phyloP scores from a whole-genome alignment of 768 basidiomycete genomes.

The Auricularia heimuer region DNA sequence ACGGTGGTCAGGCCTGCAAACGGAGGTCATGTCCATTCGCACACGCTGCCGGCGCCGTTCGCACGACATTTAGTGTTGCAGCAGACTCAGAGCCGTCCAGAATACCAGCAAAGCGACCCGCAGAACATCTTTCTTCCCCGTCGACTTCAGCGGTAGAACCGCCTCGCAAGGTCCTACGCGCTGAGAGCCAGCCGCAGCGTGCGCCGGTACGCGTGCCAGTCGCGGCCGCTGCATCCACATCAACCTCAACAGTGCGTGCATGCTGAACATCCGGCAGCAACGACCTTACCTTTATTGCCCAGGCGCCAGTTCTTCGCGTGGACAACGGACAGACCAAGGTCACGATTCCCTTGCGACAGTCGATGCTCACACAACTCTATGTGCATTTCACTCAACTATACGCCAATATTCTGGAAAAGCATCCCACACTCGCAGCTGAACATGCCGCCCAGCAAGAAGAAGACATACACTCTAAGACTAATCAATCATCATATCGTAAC shows the following conservation, averaged over 20 bases:
- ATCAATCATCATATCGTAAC: constrained; percentile 75
- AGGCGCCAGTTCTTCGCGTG: constrained; percentile 57
- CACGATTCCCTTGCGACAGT: constrained; percentile 65
- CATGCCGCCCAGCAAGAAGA: constrained; percentile 78
- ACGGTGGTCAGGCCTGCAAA: constrained; percentile 27
- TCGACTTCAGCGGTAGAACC: constrained; percentile 15
- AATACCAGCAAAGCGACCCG: constrained; percentile 2
- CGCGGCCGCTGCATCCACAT: constrained; percentile 6
- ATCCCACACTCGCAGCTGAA: constrained; percentile 58
- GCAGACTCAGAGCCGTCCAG: neutral
- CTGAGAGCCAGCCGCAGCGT: neutral
- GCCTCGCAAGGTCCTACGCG: constrained; percentile 2
- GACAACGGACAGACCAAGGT: constrained; percentile 63
- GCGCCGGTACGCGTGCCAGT: constrained; percentile 29
- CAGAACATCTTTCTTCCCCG: constrained; percentile 20
- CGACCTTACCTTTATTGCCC: constrained; percentile 21
- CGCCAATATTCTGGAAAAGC: constrained; percentile 37
- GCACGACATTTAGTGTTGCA: neutral
- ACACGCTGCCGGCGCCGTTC: constrained; percentile 27
- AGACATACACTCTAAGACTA: constrained; percentile 64
- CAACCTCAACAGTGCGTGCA: constrained; percentile 6
- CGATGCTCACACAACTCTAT: constrained; percentile 65
- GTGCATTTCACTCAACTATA: constrained; percentile 68
- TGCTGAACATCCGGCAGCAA: neutral
- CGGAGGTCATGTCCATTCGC: constrained; percentile 56